Evolutionary conservation across 2,329 filamentous ascomycete species (phyloP).

Genomic region (Fusarium temperatum): DNA sequence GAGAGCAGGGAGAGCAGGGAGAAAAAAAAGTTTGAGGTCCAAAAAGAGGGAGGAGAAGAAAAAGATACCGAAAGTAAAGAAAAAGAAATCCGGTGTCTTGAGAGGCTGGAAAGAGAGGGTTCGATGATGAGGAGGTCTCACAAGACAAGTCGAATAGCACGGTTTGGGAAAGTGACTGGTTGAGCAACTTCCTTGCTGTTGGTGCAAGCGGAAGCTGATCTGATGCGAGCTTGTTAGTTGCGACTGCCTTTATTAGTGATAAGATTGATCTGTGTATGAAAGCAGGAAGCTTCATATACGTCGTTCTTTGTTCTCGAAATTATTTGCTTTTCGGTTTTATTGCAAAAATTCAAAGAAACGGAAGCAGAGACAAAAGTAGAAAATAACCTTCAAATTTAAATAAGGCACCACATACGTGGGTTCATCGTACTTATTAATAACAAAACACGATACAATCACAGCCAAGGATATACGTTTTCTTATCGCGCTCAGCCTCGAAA

Average conservation of each 20-base stretch:
- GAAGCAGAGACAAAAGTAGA: not conserved
- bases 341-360: not conserved
- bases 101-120: conserved; percentile 9
- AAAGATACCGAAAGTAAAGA: not conserved
- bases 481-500: conserved; percentile 22
- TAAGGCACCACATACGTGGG: not conserved
- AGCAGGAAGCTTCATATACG: conserved; percentile 8
- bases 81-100: not conserved
- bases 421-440: conserved; percentile 19
- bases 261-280: conserved; percentile 2
- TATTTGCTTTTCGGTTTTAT: not conserved
- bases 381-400: not conserved
- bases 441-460: not conserved
- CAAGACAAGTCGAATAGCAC: conserved; percentile 5
- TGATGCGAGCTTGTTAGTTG: conserved; percentile 8
- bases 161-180: conserved; percentile 20
- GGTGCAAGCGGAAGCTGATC: not conserved
- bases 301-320: not conserved
- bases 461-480: conserved; percentile 20
- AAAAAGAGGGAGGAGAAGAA: not conserved
- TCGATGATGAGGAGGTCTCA: conserved; percentile 12
- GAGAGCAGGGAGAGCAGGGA: not conserved
- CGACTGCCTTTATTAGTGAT: not conserved
- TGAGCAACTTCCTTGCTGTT: conserved; percentile 3
- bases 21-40: not conserved